These are phyloP conservation scores for Lunularia cruciata DNA, from an alignment of 225 moss, liverwort and hornwort species.

Conservation along the genomic window DNA sequence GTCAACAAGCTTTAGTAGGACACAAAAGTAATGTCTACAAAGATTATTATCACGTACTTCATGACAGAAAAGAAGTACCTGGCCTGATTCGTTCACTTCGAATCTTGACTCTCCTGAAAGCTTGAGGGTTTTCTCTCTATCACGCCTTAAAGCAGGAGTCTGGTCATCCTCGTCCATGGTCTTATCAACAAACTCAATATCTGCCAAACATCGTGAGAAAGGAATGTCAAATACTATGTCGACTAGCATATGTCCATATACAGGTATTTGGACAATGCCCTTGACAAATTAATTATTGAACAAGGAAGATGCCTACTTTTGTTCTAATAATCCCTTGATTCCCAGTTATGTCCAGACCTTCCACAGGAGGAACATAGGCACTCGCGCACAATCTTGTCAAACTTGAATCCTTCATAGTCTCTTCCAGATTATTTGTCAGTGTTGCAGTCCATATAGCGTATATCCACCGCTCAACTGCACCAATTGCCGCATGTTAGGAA, in stretches of 20 bases:
- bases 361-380: constrained; percentile 10
- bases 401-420: constrained; percentile 13
- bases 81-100: constrained; percentile 65
- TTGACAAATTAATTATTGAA: no score
- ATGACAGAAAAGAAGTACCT: constrained; percentile 52
- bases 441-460: constrained; percentile 60
- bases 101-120: constrained; percentile 73
- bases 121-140: constrained; percentile 12
- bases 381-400: constrained; percentile 27
- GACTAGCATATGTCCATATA: no score
- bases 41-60: no score
- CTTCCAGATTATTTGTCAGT: constrained; percentile 36
- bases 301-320: not conserved
- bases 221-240: not conserved
- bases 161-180: not conserved
- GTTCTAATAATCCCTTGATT: not conserved
- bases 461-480: constrained; percentile 56
- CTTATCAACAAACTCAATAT: not conserved
- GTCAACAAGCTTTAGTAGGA: not conserved
- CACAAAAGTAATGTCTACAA: not conserved
- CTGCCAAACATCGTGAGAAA: not conserved
- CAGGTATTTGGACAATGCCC: not conserved
- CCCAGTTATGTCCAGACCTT: not conserved
- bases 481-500: not conserved
- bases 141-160: not conserved